phyloP scores from a whole-genome alignment of 2,329 filamentous ascomycete species.

The Capronia epimyces region DNA sequence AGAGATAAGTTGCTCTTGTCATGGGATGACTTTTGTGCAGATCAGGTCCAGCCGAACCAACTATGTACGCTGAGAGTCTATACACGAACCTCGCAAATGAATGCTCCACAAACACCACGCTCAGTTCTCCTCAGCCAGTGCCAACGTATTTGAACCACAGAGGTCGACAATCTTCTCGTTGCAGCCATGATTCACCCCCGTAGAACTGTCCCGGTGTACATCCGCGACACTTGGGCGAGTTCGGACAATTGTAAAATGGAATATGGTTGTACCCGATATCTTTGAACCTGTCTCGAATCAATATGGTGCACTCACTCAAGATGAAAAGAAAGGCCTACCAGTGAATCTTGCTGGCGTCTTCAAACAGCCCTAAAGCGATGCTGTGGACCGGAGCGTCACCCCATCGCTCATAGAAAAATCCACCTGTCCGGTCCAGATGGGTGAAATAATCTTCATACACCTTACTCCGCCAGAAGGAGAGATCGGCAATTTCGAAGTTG shows the following conservation, averaged over 20 bases:
- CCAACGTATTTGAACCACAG: constrained; percentile 97
- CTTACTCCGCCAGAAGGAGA: constrained; percentile 87
- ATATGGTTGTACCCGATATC: constrained; percentile 99
- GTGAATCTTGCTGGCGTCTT: constrained; percentile 83
- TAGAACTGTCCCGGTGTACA: constrained; percentile 84
- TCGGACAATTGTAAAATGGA: constrained; percentile 97
- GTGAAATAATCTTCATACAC: constrained; percentile 94
- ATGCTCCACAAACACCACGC: neutral
- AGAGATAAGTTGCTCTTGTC: no score
- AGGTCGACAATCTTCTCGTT: constrained; percentile 87
- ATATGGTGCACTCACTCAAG: neutral
- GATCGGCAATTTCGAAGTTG: constrained; percentile 94
- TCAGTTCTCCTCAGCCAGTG: constrained; percentile 53
- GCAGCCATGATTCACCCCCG: constrained; percentile 77
- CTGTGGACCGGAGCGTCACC: constrained; percentile 96
- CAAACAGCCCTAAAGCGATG: constrained; percentile 85
- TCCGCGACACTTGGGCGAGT: constrained; percentile 85
- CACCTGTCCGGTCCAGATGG: constrained; percentile 85
- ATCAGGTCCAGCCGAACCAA: neutral
- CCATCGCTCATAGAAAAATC: constrained; percentile 99
- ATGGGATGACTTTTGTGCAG: no score
- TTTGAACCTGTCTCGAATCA: constrained; percentile 67
- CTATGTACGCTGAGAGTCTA: neutral
- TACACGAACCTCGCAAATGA: neutral
- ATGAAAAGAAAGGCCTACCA: constrained; percentile 57